phyloP scores from a whole-genome alignment of 176 grass and related monocot genomes.

The Oryza brachyantha region DNA sequence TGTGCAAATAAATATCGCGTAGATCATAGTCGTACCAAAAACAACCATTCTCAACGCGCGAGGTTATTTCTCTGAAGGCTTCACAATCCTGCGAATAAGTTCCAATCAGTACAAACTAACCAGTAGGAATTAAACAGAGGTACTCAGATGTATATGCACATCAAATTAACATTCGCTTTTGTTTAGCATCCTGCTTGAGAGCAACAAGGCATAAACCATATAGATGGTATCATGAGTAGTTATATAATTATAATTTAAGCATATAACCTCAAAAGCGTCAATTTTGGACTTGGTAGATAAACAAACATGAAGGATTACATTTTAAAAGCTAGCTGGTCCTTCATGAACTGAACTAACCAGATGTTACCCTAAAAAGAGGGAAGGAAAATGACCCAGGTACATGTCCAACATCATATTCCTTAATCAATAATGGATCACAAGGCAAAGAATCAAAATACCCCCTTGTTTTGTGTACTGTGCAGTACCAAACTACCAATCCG shows the following conservation, averaged over 20 bases:
- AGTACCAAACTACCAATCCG: background rate
- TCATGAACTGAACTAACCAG: background rate
- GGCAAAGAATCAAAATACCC: background rate
- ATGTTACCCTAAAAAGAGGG: background rate
- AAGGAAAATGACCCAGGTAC: slow-evolving; percentile 24
- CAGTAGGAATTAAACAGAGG: background rate
- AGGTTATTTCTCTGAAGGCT: slow-evolving; percentile 62
- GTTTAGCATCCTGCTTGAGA: background rate
- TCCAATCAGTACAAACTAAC: slow-evolving; percentile 5
- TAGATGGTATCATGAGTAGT: background rate
- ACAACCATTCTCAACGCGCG: slow-evolving; percentile 65
- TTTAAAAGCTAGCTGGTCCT: background rate
- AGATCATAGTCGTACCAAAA: slow-evolving; percentile 57
- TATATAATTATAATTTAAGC: background rate
- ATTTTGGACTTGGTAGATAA: background rate
- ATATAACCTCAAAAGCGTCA: background rate
- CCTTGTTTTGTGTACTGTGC: background rate
- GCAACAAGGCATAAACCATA: background rate
- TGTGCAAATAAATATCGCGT: slow-evolving; percentile 69
- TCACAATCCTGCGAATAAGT: slow-evolving; percentile 63
- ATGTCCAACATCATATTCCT: background rate
- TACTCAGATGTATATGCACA: background rate
- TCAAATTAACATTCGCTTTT: background rate
- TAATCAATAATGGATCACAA: slow-evolving; percentile 15
- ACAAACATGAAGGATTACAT: background rate